Evolutionary conservation across 176 grass and related monocot species (phyloP), one percentile per base, ranked within the genome.

Genomic region (Aegilops bicornis): DNA sequence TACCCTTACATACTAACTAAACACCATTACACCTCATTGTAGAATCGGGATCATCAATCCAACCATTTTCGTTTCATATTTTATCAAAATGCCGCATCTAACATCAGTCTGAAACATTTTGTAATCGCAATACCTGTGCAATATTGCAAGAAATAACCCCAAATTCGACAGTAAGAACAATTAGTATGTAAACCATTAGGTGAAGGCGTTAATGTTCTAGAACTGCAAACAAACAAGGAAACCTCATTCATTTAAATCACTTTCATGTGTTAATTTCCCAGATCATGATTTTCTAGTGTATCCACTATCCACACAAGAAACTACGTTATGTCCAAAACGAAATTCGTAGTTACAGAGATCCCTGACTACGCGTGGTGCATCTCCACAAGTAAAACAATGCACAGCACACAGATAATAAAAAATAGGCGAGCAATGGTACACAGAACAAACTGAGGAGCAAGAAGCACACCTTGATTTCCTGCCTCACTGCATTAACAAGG

Each of bases 401-500:
- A 15, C 5, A 81, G 10, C 59, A 64, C 63, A 64, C 3, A 54
- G 20, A 29, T 40, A 36, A 73, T 64, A 68, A 14, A 73, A 54
- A 75, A 16, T 30, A 70, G 35, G 50, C 11, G 12, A 75, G 23
- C 31, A 73, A 73, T 77, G 4, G 20, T 75, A 33, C 10, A 79
- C 42, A 9, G 61, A 79, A 22, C 33, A 81, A 90, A 64, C 19
- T 40, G 7, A 35, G 74, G 22, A 69, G 50, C 23, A 67, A 50
- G 76, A 30, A 85, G 1, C 35, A 6, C 48, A 94, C 95, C 92
- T 87, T 87, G 71, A 97, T 85, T 86, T 85, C 90, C 81, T 92
- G 85, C 73, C 92, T 88, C 79, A 90, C 84, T 40, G 92, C 88
- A 33, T 79, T 79, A 64, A 89, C 91, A 64, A 97, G 87, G 65